A percentile compares a stretch with the other conserved stretches of the same genome.
Evolutionary conservation across 441 rosid species (phyloP).

Genomic region (Flueggea neowawraea): DNA sequence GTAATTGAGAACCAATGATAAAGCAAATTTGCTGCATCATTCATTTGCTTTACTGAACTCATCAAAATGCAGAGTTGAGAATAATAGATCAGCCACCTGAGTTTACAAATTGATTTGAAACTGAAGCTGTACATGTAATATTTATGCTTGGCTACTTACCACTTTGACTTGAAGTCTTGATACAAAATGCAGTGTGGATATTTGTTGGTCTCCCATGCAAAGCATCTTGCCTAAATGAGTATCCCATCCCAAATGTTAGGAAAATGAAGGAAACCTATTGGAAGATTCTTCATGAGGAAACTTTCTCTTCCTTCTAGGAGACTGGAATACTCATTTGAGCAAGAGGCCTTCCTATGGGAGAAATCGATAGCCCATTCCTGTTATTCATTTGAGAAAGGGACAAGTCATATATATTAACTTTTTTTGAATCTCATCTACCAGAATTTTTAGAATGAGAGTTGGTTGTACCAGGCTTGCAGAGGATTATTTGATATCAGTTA

Average conservation of each 20-base stretch:
- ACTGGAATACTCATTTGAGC: constrained; percentile 59
- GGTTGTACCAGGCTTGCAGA: constrained; percentile 23
- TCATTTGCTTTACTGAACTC: too few relatives aligned
- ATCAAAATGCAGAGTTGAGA: too few relatives aligned
- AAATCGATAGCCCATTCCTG: neutral
- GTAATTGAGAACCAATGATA: neutral
- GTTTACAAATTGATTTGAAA: neutral
- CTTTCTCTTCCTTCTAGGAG: constrained; percentile 1
- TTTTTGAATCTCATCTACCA: constrained; percentile 20
- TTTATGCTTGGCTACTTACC: constrained; percentile 9
- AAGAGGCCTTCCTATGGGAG: constrained; percentile 42
- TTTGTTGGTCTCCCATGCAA: constrained; percentile 26
- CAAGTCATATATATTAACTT: constrained; percentile 9
- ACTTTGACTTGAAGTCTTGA: constrained; percentile 7
- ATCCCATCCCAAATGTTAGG: constrained; percentile 18
- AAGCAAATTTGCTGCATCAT: too few relatives aligned
- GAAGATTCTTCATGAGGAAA: constrained; percentile 1
- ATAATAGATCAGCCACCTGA: constrained; percentile 4
- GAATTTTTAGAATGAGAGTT: constrained; percentile 18
- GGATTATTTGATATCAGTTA: neutral
- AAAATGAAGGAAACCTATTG: neutral
- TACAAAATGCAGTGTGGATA: constrained; percentile 3
- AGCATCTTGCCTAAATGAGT: constrained; percentile 42
- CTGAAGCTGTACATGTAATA: constrained; percentile 3
- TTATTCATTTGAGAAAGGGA: neutral